These are phyloP conservation scores for Carex cristatella DNA, from an alignment of 176 grass and related monocot genomes.

Conservation along the genomic window DNA sequence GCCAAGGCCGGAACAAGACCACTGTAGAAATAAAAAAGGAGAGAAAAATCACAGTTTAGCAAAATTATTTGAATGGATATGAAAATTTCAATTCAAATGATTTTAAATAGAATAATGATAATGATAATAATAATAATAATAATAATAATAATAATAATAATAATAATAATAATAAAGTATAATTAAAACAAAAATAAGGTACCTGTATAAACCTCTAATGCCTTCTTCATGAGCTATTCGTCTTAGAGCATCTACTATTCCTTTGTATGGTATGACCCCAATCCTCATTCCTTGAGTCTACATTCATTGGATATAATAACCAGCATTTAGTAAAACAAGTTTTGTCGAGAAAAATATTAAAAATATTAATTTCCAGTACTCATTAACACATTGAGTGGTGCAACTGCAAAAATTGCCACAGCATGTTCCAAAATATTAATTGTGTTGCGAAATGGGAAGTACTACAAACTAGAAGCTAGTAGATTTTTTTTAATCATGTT, in stretches of 20 bases:
- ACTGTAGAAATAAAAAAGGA: constrained; percentile 31
- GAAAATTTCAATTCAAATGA: background rate
- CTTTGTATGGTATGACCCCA: constrained; percentile 57
- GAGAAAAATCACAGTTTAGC: background rate
- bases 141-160: background rate
- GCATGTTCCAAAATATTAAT: too few species aligned
- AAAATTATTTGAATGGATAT: background rate
- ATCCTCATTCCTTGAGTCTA: constrained; percentile 75
- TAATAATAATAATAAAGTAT: background rate
- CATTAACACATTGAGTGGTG: too few species aligned
- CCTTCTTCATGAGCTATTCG: constrained; percentile 86
- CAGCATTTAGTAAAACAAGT: background rate
- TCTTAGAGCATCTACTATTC: constrained; percentile 65
- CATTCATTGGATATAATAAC: constrained; percentile 14
- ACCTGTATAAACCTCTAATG: constrained; percentile 90
- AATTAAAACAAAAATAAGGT: background rate
- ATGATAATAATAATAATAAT: too few species aligned
- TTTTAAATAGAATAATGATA: background rate
- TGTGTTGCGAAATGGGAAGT: too few species aligned
- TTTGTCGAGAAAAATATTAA: background rate
- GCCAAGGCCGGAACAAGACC: constrained; percentile 88
- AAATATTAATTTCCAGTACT: background rate
- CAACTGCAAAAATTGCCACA: too few species aligned
- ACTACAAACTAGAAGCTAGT: background rate
- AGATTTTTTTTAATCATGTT: background rate